Evolutionary conservation across 306 rosid genomes (phyloP).

Genomic region (Fragaria vesca): DNA sequence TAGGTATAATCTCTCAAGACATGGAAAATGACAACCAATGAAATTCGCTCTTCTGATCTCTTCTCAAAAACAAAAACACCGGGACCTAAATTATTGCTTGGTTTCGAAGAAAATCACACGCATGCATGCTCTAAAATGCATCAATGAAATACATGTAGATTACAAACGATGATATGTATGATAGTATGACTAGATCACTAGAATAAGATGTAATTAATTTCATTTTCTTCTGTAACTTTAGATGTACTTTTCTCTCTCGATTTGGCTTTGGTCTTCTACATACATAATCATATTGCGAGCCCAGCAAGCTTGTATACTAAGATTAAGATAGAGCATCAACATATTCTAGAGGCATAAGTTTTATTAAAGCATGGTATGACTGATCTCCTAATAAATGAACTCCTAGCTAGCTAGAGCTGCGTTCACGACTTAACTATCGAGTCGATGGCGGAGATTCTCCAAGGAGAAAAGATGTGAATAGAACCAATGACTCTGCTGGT

Average conservation of each 20-base stretch:
- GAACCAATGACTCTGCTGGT: constrained; percentile 72
- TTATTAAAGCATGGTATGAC: neutral
- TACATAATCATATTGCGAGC: neutral
- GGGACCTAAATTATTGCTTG: too few species aligned
- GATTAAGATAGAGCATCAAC: neutral
- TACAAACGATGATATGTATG: too few species aligned
- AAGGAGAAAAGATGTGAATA: constrained; percentile 67
- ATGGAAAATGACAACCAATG: too few species aligned
- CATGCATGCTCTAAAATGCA: too few species aligned
- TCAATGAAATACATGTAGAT: too few species aligned
- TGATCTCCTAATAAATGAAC: neutral
- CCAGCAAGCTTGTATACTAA: neutral
- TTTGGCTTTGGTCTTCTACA: neutral
- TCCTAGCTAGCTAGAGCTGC: neutral
- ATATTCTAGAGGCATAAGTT: neutral
- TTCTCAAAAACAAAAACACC: too few species aligned
- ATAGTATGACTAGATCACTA: neutral
- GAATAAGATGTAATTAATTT: too few species aligned
- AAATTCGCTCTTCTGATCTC: too few species aligned
- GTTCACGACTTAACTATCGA: constrained; percentile 8
- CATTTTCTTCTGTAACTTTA: neutral
- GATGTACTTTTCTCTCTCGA: neutral
- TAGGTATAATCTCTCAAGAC: too few species aligned
- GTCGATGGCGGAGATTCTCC: constrained; percentile 61
- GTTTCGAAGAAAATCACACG: too few species aligned